Evolutionary conservation across 441 rosid genomes (phyloP).

Genomic region (Biscutella auriculata): DNA sequence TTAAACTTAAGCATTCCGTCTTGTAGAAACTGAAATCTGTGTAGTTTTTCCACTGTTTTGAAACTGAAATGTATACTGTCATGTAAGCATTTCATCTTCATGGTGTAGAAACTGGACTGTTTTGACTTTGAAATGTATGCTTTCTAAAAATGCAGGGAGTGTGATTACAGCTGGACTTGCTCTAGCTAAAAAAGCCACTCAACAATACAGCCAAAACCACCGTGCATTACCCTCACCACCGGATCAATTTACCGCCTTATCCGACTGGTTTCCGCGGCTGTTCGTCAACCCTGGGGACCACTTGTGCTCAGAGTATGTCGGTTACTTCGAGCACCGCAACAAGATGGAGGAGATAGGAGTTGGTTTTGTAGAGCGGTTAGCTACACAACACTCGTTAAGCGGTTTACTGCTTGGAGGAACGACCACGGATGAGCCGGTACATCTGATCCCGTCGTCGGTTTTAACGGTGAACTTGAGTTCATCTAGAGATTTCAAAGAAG

Average conservation of each 20-base stretch:
- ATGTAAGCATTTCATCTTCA: not conserved
- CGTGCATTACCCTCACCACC: constrained; percentile 22
- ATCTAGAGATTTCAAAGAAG: constrained; percentile 44
- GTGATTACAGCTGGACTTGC: constrained; percentile 86
- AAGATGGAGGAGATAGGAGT: constrained; percentile 81
- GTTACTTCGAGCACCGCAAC: constrained; percentile 81
- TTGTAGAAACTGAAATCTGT: no score
- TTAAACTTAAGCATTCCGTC: no score
- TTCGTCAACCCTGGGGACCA: constrained; percentile 60
- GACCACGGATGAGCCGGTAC: constrained; percentile 53
- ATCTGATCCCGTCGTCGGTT: constrained; percentile 65
- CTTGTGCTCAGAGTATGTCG: constrained; percentile 66
- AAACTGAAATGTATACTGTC: not conserved
- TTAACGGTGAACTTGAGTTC: constrained; percentile 38
- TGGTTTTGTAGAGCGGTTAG: constrained; percentile 60
- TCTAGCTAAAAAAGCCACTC: constrained; percentile 44
- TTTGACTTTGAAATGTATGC: no score
- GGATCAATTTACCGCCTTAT: constrained; percentile 43
- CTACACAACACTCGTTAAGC: constrained; percentile 60
- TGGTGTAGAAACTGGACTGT: not conserved
- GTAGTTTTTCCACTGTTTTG: no score
- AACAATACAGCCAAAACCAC: constrained; percentile 19
- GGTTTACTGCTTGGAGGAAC: constrained; percentile 55
- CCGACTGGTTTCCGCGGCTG: constrained; percentile 60
- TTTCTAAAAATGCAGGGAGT: constrained; percentile 26